Conservation (phyloP, 2,329 filamentous ascomycete species). For the Pseudocercospora vitis region DNA sequence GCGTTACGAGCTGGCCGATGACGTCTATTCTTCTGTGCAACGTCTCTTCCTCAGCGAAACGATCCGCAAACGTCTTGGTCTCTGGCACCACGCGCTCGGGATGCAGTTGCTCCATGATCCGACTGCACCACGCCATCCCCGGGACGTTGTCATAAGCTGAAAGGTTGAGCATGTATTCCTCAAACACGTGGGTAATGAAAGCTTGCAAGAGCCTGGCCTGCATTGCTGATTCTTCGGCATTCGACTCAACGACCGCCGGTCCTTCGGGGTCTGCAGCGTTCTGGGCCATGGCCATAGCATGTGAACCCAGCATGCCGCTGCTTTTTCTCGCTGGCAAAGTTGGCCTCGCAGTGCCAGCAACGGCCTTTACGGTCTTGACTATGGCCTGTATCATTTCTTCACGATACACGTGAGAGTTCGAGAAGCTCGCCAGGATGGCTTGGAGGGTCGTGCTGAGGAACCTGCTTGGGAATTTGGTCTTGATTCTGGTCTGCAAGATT, state of each 20-base stretch:
- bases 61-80: constrained; percentile 61
- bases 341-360: constrained; percentile 68
- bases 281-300: constrained; percentile 27
- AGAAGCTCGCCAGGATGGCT: constrained; percentile 67
- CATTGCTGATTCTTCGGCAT: constrained; percentile 58
- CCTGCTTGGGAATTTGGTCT: constrained; percentile 73
- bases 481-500: constrained; percentile 71
- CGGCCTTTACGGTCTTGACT: constrained; percentile 67
- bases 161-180: constrained; percentile 66
- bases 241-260: constrained; percentile 44
- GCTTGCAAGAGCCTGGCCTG: constrained; percentile 67
- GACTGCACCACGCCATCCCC: constrained; percentile 52
- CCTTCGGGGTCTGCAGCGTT: constrained; percentile 58
- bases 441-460: constrained; percentile 77
- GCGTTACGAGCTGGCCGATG: constrained; percentile 70
- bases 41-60: constrained; percentile 63
- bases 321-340: constrained; percentile 58
- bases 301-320: constrained; percentile 41
- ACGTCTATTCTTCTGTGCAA: constrained; percentile 64
- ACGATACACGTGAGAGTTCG: constrained; percentile 54
- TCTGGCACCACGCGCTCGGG: constrained; percentile 64
- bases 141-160: constrained; percentile 47
- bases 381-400: constrained; percentile 69
- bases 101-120: constrained; percentile 67
- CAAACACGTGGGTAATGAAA: constrained; percentile 75